Conservation (phyloP, 441 rosid genomes). For the Manihot esculenta region DNA sequence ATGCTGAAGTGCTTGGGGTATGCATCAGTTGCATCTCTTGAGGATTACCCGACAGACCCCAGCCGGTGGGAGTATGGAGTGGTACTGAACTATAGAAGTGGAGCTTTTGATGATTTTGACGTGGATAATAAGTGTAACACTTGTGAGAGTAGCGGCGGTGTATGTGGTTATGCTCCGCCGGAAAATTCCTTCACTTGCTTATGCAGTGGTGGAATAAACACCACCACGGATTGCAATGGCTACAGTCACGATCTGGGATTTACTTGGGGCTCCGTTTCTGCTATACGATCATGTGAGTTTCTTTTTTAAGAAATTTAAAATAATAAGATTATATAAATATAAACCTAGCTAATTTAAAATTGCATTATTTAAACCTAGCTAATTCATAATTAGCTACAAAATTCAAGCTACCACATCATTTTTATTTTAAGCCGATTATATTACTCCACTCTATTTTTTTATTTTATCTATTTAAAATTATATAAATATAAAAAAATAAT, state of each 20-base stretch:
- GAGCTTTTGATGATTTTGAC: conserved; percentile 44
- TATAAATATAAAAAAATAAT: too few species aligned
- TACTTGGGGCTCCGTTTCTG: conserved; percentile 26
- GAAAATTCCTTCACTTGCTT: conserved; percentile 36
- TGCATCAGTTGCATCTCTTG: conserved; percentile 35
- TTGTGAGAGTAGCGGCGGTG: conserved; percentile 48
- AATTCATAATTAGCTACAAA: too few species aligned
- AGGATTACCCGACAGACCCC: conserved; percentile 46
- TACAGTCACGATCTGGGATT: conserved; percentile 22
- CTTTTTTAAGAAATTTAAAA: not conserved
- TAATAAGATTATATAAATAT: too few species aligned
- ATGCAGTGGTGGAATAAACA: conserved; percentile 36
- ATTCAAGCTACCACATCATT: too few species aligned
- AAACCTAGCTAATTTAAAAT: too few species aligned
- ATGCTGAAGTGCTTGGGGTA: conserved; percentile 35
- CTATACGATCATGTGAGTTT: conserved; percentile 29
- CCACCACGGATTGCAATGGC: conserved; percentile 37
- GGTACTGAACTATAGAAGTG: conserved; percentile 40
- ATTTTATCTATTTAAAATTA: too few species aligned
- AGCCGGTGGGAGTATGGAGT: conserved; percentile 46
- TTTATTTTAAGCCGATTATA: too few species aligned
- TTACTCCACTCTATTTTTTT: too few species aligned
- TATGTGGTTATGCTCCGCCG: conserved; percentile 40
- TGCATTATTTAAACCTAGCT: not conserved
- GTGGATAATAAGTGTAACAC: conserved; percentile 38